Conservation (phyloP, 2,329 filamentous ascomycete species). For the Chaetomium strumarium region DNA sequence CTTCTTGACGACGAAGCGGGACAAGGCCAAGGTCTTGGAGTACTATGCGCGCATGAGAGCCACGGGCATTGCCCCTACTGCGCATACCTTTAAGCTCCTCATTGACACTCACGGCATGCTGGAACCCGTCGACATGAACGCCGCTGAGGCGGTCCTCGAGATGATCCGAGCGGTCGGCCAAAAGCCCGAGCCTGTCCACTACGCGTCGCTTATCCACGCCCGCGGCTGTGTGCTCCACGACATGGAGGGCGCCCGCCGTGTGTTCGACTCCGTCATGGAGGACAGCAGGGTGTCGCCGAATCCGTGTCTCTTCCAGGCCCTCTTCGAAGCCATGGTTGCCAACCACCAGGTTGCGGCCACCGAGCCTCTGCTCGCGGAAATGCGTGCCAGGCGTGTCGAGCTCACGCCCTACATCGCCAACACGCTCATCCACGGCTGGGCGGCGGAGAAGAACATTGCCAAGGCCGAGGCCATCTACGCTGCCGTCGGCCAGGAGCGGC, state of each 20-base stretch:
- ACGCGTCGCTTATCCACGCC: constrained; percentile 90
- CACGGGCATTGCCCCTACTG: constrained; percentile 81
- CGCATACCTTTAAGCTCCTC: constrained; percentile 95
- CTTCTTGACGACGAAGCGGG: constrained; percentile 95
- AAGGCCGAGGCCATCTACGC: constrained; percentile 77
- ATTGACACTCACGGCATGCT: constrained; percentile 93
- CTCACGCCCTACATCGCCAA: constrained; percentile 98
- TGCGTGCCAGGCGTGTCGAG: constrained; percentile 68
- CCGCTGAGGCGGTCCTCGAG: constrained; percentile 76
- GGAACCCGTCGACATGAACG: constrained; percentile 81
- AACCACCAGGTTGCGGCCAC: constrained; percentile 80
- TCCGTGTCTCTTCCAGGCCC: constrained; percentile 86
- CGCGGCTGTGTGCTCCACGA: constrained; percentile 93
- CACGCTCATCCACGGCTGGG: constrained; percentile 96
- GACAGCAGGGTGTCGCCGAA: constrained; percentile 64
- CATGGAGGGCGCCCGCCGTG: constrained; percentile 70
- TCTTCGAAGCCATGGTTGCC: constrained; percentile 96
- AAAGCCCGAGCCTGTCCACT: constrained; percentile 85
- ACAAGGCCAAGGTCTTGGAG: constrained; percentile 84
- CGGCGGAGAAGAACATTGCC: constrained; percentile 70
- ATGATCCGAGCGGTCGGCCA: constrained; percentile 70
- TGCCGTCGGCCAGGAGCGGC: constrained; percentile 66
- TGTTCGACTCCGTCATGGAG: constrained; percentile 76
- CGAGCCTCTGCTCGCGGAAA: constrained; percentile 65
- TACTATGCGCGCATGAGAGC: constrained; percentile 95